phyloP scores from a whole-genome alignment of 139 green algal species.

The Chlorella sp. region DNA sequence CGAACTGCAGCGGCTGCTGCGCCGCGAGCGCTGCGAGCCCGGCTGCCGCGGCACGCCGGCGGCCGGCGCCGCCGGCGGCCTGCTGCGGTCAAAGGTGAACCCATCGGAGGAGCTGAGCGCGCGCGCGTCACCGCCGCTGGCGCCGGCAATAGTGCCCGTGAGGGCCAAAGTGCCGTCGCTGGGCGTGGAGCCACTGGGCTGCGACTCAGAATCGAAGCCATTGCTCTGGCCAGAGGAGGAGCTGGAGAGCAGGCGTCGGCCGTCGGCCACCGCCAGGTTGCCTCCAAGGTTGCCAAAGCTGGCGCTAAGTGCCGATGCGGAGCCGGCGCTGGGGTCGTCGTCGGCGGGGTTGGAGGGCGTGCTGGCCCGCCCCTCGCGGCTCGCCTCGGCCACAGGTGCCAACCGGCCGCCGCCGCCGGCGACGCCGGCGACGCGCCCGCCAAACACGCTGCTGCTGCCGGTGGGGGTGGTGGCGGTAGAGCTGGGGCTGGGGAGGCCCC shows the following conservation, averaged over 20 bases:
- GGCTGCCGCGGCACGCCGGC: background rate
- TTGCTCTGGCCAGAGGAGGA: background rate
- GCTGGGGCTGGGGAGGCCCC: background rate
- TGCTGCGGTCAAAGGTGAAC: constrained; percentile 28
- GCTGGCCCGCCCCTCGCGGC: constrained; percentile 27
- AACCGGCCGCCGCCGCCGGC: background rate
- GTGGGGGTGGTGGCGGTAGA: background rate
- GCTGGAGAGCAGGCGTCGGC: constrained; percentile 1
- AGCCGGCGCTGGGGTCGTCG: background rate
- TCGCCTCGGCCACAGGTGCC: constrained; percentile 17
- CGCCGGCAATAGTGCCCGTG: background rate
- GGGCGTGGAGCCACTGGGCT: too few relatives aligned
- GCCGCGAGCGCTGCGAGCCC: constrained; percentile 5
- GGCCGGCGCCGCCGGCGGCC: background rate
- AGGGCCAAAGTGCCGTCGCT: background rate
- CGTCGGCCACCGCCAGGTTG: constrained; percentile 21
- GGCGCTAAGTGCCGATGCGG: background rate
- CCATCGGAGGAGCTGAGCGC: too few relatives aligned
- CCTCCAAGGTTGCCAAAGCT: constrained; percentile 10
- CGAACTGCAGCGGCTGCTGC: background rate
- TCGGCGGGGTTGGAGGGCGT: constrained; percentile 19
- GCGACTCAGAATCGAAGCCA: too few relatives aligned
- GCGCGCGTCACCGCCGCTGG: background rate
- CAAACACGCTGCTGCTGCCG: background rate
- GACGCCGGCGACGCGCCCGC: background rate